Evolutionary conservation across 495 filamentous ascomycete genomes (phyloP).

Genomic region (Tuber magnatum): DNA sequence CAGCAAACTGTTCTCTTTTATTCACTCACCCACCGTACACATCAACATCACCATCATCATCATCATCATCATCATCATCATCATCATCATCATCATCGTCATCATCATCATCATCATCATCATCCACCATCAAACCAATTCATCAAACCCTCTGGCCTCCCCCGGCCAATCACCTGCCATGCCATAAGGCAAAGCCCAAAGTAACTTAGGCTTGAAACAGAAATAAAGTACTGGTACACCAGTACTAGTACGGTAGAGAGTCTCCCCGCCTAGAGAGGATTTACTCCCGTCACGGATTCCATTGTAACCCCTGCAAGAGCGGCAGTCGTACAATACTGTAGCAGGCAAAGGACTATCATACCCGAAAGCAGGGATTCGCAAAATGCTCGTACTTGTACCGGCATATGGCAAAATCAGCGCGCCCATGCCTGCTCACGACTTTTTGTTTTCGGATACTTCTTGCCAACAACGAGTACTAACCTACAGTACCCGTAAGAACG

Average conservation of each 20-base stretch:
- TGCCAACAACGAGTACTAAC: too few relatives aligned
- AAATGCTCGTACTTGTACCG: too few relatives aligned
- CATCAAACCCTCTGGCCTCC: not conserved
- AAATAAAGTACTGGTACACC: not conserved
- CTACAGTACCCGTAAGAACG: too few relatives aligned
- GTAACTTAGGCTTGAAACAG: not conserved
- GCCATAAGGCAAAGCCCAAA: not conserved
- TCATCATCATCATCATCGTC: not conserved
- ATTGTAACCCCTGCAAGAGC: not conserved
- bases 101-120: not conserved
- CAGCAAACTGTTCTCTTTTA: not conserved
- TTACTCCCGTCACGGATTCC: not conserved
- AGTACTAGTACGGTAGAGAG: not conserved
- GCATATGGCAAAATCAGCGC: too few relatives aligned
- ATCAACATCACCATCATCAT: too few relatives aligned
- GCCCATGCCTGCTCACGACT: too few relatives aligned
- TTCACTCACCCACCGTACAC: not conserved
- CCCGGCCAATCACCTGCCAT: not conserved
- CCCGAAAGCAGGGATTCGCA: not conserved
- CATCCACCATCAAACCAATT: not conserved
- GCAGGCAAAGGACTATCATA: not conserved
- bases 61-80: not conserved
- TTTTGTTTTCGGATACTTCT: too few relatives aligned
- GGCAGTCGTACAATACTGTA: not conserved
- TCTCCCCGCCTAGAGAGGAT: not conserved